Evolutionary conservation across 208 protist species (phyloP).

Genomic region (Trypanosoma brucei): DNA sequence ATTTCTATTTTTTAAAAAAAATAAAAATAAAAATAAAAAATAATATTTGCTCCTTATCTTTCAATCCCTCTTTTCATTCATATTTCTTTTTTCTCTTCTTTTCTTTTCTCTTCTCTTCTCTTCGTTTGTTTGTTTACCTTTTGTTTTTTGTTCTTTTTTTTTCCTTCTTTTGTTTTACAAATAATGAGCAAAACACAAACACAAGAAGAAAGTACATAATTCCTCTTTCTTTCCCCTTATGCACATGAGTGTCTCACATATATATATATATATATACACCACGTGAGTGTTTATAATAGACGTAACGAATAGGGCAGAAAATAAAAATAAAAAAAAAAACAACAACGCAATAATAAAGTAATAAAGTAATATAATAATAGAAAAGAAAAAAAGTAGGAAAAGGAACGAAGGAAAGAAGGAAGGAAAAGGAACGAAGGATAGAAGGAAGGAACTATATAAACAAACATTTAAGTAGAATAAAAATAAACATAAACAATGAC

Average conservation of each 20-base stretch:
- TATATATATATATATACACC: background rate
- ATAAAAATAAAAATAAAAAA: no score
- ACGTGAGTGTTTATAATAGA: background rate
- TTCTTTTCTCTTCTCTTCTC: no score
- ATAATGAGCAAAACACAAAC: no score
- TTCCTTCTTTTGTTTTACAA: no score
- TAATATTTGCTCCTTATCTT: no score
- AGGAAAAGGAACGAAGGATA: slow-evolving; percentile 2
- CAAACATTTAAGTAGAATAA: background rate
- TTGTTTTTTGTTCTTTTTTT: no score
- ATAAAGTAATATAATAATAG: background rate
- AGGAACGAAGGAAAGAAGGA: slow-evolving; percentile 6
- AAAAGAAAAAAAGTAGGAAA: background rate
- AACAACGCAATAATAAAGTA: background rate
- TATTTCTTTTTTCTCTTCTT: no score
- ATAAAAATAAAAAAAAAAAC: background rate
- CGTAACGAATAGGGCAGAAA: background rate
- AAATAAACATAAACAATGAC: background rate
- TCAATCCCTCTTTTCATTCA: no score
- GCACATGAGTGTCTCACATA: background rate
- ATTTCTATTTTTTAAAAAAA: no score
- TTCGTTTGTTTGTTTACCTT: no score
- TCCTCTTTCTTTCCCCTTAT: no score
- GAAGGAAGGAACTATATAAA: slow-evolving; percentile 3
- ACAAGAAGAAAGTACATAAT: no score